phyloP scores from a whole-genome alignment of 805 yeast genomes.

The Lipomyces mesembrius region DNA sequence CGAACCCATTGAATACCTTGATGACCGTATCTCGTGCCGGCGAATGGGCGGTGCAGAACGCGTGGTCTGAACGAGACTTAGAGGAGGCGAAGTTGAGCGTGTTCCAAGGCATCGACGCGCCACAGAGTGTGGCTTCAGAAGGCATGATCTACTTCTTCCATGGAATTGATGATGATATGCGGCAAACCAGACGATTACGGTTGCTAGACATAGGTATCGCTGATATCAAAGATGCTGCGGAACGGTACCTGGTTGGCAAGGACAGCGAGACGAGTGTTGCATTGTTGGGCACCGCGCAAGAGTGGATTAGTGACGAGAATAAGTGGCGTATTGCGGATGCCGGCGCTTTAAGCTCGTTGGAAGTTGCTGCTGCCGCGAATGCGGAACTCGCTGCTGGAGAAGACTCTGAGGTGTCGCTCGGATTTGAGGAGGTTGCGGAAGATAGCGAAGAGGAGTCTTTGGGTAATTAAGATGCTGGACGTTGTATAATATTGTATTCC shows the following conservation, averaged over 20 bases:
- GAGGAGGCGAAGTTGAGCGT: slow-evolving; percentile 89
- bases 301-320: slow-evolving; percentile 11
- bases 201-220: slow-evolving; percentile 66
- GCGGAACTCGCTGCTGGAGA: slow-evolving; percentile 11
- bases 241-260: slow-evolving; percentile 57
- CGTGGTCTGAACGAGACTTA: slow-evolving; percentile 67
- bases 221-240: slow-evolving; percentile 70
- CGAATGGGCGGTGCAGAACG: slow-evolving; percentile 52
- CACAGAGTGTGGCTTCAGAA: slow-evolving; percentile 77
- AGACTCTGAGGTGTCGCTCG: slow-evolving; percentile 1
- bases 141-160: slow-evolving; percentile 69
- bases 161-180: slow-evolving; percentile 76
- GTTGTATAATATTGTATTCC: background rate
- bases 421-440: background rate
- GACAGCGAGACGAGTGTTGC: slow-evolving; percentile 14
- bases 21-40: slow-evolving; percentile 61
- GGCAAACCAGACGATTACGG: slow-evolving; percentile 76
- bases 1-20: slow-evolving; percentile 75
- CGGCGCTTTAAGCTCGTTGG: background rate
- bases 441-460: background rate
- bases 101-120: slow-evolving; percentile 92
- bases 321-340: slow-evolving; percentile 23
- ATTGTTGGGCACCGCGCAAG: slow-evolving; percentile 26
- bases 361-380: slow-evolving; percentile 3
- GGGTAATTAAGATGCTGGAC: background rate